Percentiles rank a stretch among this genome's conserved stretches.
These are phyloP conservation scores for Fusarium pseudocircinatum DNA, from an alignment of 2,329 filamentous ascomycete species.

Conservation along the genomic window DNA sequence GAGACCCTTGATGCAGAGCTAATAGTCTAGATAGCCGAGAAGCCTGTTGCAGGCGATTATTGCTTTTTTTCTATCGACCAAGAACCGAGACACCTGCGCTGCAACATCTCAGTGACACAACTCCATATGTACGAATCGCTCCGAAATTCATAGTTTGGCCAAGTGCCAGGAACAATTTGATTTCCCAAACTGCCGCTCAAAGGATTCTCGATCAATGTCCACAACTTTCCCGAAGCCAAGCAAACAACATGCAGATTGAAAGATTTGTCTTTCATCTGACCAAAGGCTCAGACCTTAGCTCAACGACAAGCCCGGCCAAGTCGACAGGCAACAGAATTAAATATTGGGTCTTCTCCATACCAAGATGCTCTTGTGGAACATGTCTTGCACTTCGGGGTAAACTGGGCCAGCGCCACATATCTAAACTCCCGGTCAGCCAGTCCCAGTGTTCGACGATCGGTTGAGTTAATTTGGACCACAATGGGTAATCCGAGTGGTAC, in stretches of 20 bases:
- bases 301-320: not conserved
- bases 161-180: accelerated
- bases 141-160: accelerated
- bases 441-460: not conserved
- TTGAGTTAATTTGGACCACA: not conserved
- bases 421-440: too few relatives aligned
- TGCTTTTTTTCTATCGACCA: not conserved
- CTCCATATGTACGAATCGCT: accelerated
- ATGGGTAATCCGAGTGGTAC: accelerated
- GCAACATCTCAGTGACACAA: not conserved
- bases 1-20: accelerated
- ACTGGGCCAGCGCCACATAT: slow-evolving; percentile 5
- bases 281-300: not conserved
- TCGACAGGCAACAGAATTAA: slow-evolving; percentile 33
- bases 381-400: slow-evolving; percentile 2
- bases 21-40: not conserved
- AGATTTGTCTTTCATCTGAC: not conserved
- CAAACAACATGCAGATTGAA: not conserved
- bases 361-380: not conserved
- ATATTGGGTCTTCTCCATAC: slow-evolving; percentile 14
- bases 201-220: not conserved
- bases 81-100: too few relatives aligned
- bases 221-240: not conserved
- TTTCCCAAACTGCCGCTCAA: not conserved
- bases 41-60: not conserved